Percentiles rank a stretch among this genome's conserved stretches.
phyloP scores from a whole-genome alignment of 768 basidiomycete species.

The Lactarius hengduanensis region DNA sequence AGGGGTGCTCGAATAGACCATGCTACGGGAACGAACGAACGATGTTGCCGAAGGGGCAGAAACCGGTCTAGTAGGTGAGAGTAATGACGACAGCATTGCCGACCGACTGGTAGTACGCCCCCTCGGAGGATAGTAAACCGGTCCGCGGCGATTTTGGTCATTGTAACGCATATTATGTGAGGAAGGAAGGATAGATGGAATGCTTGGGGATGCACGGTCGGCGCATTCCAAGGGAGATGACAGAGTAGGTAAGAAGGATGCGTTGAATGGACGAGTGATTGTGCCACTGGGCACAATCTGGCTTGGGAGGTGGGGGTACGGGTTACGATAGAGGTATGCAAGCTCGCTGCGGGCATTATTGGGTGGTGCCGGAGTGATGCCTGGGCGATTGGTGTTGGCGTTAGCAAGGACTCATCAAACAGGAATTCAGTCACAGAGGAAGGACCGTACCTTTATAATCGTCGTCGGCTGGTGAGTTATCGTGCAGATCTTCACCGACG shows the following conservation, averaged over 20 bases:
- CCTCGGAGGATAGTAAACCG: background rate
- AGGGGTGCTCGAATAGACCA: no score
- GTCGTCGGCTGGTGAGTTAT: background rate
- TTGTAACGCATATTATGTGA: background rate
- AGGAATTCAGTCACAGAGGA: background rate
- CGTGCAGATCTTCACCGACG: background rate
- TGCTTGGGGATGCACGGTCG: background rate
- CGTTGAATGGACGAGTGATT: background rate
- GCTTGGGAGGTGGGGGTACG: background rate
- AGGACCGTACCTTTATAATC: background rate
- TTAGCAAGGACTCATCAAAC: background rate
- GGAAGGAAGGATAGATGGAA: background rate
- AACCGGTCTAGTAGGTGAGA: background rate
- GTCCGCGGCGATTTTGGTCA: background rate
- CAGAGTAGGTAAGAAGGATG: background rate
- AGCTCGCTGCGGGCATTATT: background rate
- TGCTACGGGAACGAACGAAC: background rate
- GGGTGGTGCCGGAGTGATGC: background rate
- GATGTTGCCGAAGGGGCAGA: background rate
- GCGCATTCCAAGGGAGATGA: background rate
- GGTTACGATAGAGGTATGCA: background rate
- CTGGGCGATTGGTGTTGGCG: background rate
- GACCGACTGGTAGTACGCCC: background rate
- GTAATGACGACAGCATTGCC: background rate
- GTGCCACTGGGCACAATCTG: background rate